Evolutionary conservation across 345 rosid genomes (phyloP), one percentile per base, ranked within the genome.

Genomic region (Hibiscus syriacus): DNA sequence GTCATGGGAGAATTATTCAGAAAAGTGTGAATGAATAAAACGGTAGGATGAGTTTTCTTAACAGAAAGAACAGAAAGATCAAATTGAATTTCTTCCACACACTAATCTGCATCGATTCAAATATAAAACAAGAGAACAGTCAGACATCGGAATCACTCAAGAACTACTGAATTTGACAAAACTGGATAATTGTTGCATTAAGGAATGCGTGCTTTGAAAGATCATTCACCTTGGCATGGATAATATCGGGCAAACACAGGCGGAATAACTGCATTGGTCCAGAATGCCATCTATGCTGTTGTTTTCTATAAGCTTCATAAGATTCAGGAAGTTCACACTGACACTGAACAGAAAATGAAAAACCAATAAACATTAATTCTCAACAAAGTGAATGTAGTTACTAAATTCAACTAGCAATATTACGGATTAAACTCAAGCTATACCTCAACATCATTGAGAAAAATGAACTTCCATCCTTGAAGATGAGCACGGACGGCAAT

Each of bases 261-360:
- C 96, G 90, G 72, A 92, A 92, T 74, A 92, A 74, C 75, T 92
- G 96, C 98, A 92, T 92, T 1, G 98, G 98, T 49, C 98, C 98
- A 14, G 98, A 92, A 76, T 92, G 98, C 98, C 98, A 92, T 72
- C 98, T 73, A 55, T 92, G 98, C 66, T 92, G 98, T 48, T 92
- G 98, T 73, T 92, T 92, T 69, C 94, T 80, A 73, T 92, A 92
- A 50, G 98, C 98, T 76, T 92, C 98, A 52, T 89, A 92, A 8
- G 98, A 92, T 74, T 92, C 98, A 0, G 98, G 98, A 58, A 92
- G 72, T 75, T 92, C 98, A 60, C 98, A 92, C 64, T 83, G 92
- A 73, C 96, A 87, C 98, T 92, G 87, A 64, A 75, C 41, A 56
- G n/a, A 26, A 26, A 16, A 69, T 4, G n/a, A n/a, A n/a, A n/a